Base-by-base conservation (phyloP, 345 rosid species). In the Moricandia arvensis region DNA sequence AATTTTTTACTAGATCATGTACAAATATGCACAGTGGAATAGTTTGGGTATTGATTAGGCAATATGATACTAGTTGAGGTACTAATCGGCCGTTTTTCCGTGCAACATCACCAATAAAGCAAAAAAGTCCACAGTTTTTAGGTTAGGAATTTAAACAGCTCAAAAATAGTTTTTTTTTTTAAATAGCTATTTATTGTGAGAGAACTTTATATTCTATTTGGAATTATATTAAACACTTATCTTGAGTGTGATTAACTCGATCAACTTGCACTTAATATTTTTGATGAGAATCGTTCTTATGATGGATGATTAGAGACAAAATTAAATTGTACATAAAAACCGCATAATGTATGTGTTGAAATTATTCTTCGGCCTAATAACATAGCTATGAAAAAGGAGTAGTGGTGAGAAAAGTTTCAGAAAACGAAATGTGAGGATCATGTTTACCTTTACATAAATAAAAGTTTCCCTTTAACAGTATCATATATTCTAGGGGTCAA, bases 391-490 rank as follows among this genome's bases (percentile, higher is more conserved):
- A 17, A 58, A 54, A 60, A 27, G n/a, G 45, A 3, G 26, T 0
- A 30, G 62, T 68, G 53, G 61, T 27, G 41, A 67, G 53, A 47
- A 38, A 75, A 59, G 68, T 47, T 67, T 33, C 4, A 15, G 79
- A 75, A 34, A 75, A 75, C 27, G 73, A 75, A 60, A 75, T 66
- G n/a, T 24, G 60, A 63, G 43, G 70, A 63, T 35, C 34, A 72
- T 64, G 15, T 64, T 57, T 10, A 53, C 11, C 43, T 16, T 27
- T 29, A 26, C 31, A 66, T 51, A 63, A 10, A 0, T 15, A 15
- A 47, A 47, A 33, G 2, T 2, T 0, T 21, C 1, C 2, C 2
- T 2, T 21, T 21, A 21, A 21, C 1, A n/a, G n/a, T n/a, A n/a
- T n/a, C n/a, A n/a, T n/a, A n/a, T n/a, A n/a, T n/a, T n/a, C n/a